A percentile compares a stretch with the other conserved stretches of the same genome.
Evolutionary conservation across 1,139 yeast genomes (phyloP).

Genomic region (Scheffersomyces cryptocercus): DNA sequence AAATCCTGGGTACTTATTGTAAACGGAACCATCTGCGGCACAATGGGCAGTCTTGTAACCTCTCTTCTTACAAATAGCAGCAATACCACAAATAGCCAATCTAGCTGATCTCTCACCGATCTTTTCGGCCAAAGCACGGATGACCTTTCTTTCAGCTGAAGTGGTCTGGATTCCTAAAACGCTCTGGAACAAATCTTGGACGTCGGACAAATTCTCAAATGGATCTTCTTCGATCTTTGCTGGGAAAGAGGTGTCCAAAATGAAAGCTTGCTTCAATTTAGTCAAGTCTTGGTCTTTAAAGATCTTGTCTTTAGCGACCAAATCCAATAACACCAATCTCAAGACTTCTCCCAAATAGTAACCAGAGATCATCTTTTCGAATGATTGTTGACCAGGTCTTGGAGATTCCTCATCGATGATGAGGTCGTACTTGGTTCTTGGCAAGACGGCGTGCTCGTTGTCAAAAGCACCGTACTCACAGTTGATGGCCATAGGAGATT

Average conservation of each 20-base stretch:
- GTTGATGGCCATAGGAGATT: constrained; percentile 89
- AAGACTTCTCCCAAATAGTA: constrained; percentile 92
- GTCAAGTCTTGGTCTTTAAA: constrained; percentile 69
- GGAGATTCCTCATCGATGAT: constrained; percentile 84
- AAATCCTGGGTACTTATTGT: constrained; percentile 90
- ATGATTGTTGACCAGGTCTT: constrained; percentile 94
- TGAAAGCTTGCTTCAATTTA: constrained; percentile 57
- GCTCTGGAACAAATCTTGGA: constrained; percentile 61
- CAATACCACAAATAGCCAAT: constrained; percentile 91
- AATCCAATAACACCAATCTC: constrained; percentile 77
- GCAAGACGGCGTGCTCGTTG: constrained; percentile 79
- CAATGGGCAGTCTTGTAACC: constrained; percentile 76
- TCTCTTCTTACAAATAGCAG: constrained; percentile 91
- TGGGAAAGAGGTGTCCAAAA: constrained; percentile 88
- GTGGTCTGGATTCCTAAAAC: constrained; percentile 67
- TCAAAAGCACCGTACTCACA: constrained; percentile 99
- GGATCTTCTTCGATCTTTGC: constrained; percentile 89
- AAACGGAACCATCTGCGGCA: constrained; percentile 98
- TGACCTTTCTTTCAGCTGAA: constrained; percentile 74
- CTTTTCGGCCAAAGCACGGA: constrained; percentile 81
- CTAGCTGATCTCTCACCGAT: constrained; percentile 94
- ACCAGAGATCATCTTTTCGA: constrained; percentile 97
- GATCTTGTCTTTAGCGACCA: constrained; percentile 59
- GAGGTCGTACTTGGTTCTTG: constrained; percentile 87
- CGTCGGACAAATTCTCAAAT: constrained; percentile 79